phyloP scores from a whole-genome alignment of 352 stramenopile genomes.

The Pythium oligandrum region DNA sequence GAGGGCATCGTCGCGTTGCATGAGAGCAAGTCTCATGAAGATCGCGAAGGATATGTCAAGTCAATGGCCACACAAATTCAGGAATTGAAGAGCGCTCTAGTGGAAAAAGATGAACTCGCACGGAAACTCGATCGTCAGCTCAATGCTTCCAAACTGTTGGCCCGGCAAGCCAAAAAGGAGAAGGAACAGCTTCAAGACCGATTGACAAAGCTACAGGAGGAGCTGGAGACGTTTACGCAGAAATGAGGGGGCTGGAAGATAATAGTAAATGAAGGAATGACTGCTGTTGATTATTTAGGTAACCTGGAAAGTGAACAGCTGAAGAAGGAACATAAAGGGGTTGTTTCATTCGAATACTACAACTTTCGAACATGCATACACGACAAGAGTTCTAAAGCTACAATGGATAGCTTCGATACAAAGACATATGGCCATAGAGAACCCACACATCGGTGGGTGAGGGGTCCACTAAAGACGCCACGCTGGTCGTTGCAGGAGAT shows the following conservation, averaged over 20 bases:
- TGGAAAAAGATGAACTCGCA: constrained; percentile 37
- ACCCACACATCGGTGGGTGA: no score
- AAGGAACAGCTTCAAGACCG: constrained; percentile 44
- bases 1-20: constrained; percentile 30
- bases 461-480: no score
- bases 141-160: constrained; percentile 61
- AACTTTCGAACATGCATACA: no score
- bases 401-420: no score
- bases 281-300: no score
- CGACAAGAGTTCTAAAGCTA: no score
- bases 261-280: no score
- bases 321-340: no score
- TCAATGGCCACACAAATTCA: constrained; percentile 25
- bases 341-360: no score
- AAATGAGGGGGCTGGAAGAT: not conserved
- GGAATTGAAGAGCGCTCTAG: constrained; percentile 27
- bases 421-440: no score
- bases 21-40: constrained; percentile 31
- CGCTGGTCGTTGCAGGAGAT: no score
- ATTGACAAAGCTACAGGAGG: constrained; percentile 16
- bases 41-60: constrained; percentile 25
- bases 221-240: not conserved
- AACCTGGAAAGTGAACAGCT: no score
- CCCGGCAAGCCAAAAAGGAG: constrained; percentile 63
- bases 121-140: constrained; percentile 62